Base-by-base conservation (phyloP, 331 rosid species). In the Acacia concinna region DNA sequence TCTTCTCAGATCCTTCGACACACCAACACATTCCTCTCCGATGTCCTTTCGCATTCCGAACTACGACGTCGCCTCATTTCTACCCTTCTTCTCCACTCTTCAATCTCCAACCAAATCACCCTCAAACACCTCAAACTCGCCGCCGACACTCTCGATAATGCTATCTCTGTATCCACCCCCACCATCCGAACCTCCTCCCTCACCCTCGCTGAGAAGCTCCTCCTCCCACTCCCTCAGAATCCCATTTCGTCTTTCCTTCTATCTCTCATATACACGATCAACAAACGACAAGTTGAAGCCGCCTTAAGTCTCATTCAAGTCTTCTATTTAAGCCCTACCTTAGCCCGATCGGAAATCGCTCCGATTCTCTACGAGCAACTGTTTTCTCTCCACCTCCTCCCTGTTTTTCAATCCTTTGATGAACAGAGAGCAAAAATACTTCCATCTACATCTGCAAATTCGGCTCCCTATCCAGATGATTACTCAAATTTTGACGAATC, bases 271-370 rank as follows among this genome's bases (percentile, higher is more conserved):
- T 82, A 79, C 83, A 67, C 83, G 68, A 91, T 91, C 68, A 12
- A 30, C 11, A 30, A 62, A 4, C 20, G 34, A 5, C 66, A 27
- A 12, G 20, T 59, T 9, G 81, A 90, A 35, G 84, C 96, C 52
- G 89, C 96, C 63, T 43, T 81, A 12, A n/a, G 75, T 59, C 83
- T 94, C 79, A 87, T 91, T 38, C 82, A 74, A 43, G 47, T 91
- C 51, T 94, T 91, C 83, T 54, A 41, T 30, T 64, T 79, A 4
- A 78, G 69, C 51, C 96, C 97, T 59, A 72, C 89, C 10, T 84
- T 86, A 18, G 90, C 94, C 23, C 77, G 98, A 28, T 85, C 87
- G 1, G 96, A 94, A 60, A 69, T 94, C 56, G 93, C 96, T 3
- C 90, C 97, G 1, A 1, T 10, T 13, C 85, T 94, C 11, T 91